A percentile compares a stretch with the other conserved stretches of the same genome.
These are phyloP conservation scores for Conticribra weissflogii DNA, from an alignment of 108 stramenopile genomes.

Conservation along the genomic window DNA sequence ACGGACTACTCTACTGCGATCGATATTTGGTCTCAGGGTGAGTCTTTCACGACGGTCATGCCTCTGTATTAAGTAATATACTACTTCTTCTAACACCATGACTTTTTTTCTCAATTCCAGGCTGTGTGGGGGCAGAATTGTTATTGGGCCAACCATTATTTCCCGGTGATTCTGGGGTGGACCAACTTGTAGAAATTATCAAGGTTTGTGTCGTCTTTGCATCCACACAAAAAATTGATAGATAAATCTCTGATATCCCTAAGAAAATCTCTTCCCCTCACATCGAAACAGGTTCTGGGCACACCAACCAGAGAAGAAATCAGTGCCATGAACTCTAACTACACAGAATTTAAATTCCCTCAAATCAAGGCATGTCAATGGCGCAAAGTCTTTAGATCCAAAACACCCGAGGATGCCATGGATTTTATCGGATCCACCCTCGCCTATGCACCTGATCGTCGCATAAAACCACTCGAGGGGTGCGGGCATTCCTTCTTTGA, in stretches of 20 bases:
- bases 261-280: background rate
- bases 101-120: conserved; percentile 19
- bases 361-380: conserved; percentile 98
- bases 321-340: conserved; percentile 95
- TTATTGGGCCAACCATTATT: conserved; percentile 97
- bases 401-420: conserved; percentile 93
- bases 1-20: conserved; percentile 98
- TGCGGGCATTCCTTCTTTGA: conserved; percentile 96
- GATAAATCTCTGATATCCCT: background rate
- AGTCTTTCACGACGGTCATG: too few species aligned
- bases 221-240: too few species aligned
- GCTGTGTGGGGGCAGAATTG: conserved; percentile 98
- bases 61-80: too few species aligned
- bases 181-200: conserved; percentile 99
- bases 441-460: conserved; percentile 89
- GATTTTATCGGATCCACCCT: conserved; percentile 91
- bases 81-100: background rate
- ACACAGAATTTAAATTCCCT: conserved; percentile 99
- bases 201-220: conserved; percentile 61
- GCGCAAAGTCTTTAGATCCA: conserved; percentile 92
- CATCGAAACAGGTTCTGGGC: conserved; percentile 72
- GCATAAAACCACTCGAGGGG: conserved; percentile 90
- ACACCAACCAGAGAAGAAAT: conserved; percentile 98
- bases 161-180: conserved; percentile 97
- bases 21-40: conserved; percentile 86